Evolutionary conservation across 139 green algal genomes (phyloP).

Genomic region (Penium margaritaceum): DNA sequence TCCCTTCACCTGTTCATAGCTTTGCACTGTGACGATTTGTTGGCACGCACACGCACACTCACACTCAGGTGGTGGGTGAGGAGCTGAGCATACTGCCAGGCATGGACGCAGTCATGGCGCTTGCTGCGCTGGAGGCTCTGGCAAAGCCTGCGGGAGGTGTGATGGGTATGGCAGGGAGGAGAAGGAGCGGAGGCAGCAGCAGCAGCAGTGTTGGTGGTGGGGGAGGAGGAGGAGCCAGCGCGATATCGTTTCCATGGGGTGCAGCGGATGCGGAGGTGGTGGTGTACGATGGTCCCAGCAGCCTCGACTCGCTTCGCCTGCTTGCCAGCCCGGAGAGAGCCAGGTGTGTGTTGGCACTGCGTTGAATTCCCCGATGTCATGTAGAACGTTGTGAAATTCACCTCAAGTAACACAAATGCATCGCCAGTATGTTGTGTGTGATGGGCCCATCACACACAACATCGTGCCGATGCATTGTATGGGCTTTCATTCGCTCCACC

Average conservation of each 20-base stretch:
- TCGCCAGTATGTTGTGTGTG: too few relatives aligned
- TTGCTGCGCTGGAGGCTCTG: constrained; percentile 23
- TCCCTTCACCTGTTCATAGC: too few relatives aligned
- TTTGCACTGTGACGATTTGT: too few relatives aligned
- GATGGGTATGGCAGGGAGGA: background rate
- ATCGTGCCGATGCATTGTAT: too few relatives aligned
- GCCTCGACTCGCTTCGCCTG: constrained; percentile 17
- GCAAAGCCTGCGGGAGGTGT: constrained; percentile 10
- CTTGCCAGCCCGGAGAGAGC: constrained; percentile 15
- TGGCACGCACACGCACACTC: background rate
- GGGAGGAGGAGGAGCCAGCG: background rate
- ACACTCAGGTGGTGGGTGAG: constrained; percentile 31
- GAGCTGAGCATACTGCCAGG: constrained; percentile 33
- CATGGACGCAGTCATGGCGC: constrained; percentile 25
- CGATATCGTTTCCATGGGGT: background rate
- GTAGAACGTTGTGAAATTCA: too few relatives aligned
- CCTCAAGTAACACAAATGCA: too few relatives aligned
- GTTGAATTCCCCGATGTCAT: background rate
- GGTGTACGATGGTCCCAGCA: constrained; percentile 31
- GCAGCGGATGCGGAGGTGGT: constrained; percentile 26
- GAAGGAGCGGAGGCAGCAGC: too few relatives aligned
- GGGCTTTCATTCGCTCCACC: too few relatives aligned
- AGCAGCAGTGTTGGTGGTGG: background rate
- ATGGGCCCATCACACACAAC: too few relatives aligned
- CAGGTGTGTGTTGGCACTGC: background rate